phyloP scores from a whole-genome alignment of 176 grass and related monocot species.

The Bromus sterilis region DNA sequence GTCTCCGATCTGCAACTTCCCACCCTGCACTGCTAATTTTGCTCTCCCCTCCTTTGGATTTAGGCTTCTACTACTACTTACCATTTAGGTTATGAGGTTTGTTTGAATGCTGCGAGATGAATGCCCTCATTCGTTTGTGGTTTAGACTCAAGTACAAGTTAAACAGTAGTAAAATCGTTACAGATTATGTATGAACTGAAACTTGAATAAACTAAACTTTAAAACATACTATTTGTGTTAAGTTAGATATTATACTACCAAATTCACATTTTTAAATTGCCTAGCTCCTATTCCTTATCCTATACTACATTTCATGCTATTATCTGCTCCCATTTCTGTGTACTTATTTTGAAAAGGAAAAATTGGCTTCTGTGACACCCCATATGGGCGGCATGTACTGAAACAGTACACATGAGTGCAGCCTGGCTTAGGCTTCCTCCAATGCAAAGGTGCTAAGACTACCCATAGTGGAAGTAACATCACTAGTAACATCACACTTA shows the following conservation, averaged over 20 bases:
- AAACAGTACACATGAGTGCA: background rate
- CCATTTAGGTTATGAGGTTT: background rate
- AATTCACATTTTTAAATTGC: background rate
- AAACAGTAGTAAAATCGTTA: background rate
- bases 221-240: too few species aligned
- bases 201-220: background rate
- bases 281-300: background rate
- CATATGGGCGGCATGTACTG: background rate
- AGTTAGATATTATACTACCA: background rate
- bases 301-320: background rate
- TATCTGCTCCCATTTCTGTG: background rate
- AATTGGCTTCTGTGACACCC: background rate
- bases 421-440: too few species aligned
- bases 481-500: too few species aligned
- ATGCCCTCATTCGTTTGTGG: background rate
- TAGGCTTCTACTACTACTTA: background rate
- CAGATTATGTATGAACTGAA: background rate
- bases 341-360: background rate
- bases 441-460: too few species aligned
- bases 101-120: background rate
- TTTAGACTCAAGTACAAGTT: background rate
- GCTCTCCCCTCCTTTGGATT: background rate
- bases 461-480: too few species aligned
- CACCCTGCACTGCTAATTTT: background rate
- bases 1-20: slow-evolving; percentile 12